Evolutionary conservation across 2,329 filamentous ascomycete genomes (phyloP), one percentile per base, ranked within the genome.

Genomic region (Nemania abortiva): DNA sequence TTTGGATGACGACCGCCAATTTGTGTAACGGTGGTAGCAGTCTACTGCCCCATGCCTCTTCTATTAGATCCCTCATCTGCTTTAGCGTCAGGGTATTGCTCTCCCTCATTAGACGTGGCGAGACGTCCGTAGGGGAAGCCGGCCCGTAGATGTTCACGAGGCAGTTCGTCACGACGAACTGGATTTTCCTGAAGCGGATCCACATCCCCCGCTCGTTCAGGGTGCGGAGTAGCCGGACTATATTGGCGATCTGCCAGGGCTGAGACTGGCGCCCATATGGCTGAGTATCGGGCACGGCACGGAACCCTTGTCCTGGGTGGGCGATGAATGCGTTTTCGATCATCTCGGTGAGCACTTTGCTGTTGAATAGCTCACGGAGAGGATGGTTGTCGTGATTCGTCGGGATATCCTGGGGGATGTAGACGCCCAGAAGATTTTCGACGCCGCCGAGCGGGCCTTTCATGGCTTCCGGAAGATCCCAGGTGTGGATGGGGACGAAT

Each of bases 301-400:
- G 54, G 31, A 66, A 61, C 39, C 65, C 65, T 39, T 67, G 71
- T 2, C 77, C 75, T 27, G 80, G 61, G 13, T 76, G 79, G 58
- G 79, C 75, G 65, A 83, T 78, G 63, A 87, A 87, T 0, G 82
- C 82, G 80, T 82, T 86, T 42, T 84, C 78, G 9, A 86, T 70
- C 18, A 87, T 79, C 2, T 76, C 74, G 1, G 78, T 76, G 61
- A 86, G 77, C 22, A 87, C 65, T 29, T 74, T 74, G 11, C 69
- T 58, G 50, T 81, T 77, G 69, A 88, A 87, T 22, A 88, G 78
- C 45, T 79, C 79, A 49, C 79, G 81, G 6, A 88, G 65, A 1
- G 86, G 86, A 66, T 88, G 86, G 13, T 80, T 73, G 1, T 77
- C 78, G 83, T 81, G 10, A 71, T 69, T 27, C 81, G 75, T 50